Evolutionary conservation across 306 rosid genomes (phyloP).

Genomic region (Medicago ruthenica): DNA sequence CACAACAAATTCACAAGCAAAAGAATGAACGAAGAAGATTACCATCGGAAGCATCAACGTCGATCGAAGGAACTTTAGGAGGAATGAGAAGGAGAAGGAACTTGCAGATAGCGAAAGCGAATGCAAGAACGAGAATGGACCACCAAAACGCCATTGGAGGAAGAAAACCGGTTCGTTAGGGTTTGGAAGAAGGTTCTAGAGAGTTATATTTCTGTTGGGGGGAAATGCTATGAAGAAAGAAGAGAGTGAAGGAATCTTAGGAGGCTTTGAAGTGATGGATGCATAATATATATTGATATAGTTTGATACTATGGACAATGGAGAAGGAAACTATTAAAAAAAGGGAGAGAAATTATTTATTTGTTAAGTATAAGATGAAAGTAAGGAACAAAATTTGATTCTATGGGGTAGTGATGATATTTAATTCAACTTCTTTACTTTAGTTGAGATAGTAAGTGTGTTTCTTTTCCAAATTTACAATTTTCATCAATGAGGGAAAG

Average conservation of each 20-base stretch:
- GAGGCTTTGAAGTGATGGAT: slow-evolving; percentile 22
- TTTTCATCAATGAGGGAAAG: background rate
- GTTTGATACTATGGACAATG: background rate
- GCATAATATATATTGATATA: too few relatives aligned
- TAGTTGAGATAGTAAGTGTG: background rate
- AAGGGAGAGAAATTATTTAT: background rate
- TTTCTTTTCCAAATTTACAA: background rate
- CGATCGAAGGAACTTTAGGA: slow-evolving; percentile 86
- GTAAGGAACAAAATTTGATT: slow-evolving; percentile 7
- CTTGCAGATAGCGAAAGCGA: slow-evolving; percentile 82
- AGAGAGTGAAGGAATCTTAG: slow-evolving; percentile 32
- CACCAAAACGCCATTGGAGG: slow-evolving; percentile 83
- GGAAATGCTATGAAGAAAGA: slow-evolving; percentile 31
- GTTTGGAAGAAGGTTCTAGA: slow-evolving; percentile 39
- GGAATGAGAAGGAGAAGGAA: slow-evolving; percentile 91
- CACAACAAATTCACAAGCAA: background rate
- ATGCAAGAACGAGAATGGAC: slow-evolving; percentile 73
- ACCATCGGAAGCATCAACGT: slow-evolving; percentile 93
- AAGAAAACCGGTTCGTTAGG: slow-evolving; percentile 39
- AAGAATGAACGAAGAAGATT: slow-evolving; percentile 26
- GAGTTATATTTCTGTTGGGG: background rate
- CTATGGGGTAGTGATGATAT: background rate
- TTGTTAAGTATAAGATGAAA: background rate
- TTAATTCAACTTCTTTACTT: background rate
- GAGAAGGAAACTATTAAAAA: background rate